Percentiles rank a stretch among this genome's conserved stretches.
Evolutionary conservation across 2,329 filamentous ascomycete species (phyloP).

Genomic region (Talaromyces sp.): DNA sequence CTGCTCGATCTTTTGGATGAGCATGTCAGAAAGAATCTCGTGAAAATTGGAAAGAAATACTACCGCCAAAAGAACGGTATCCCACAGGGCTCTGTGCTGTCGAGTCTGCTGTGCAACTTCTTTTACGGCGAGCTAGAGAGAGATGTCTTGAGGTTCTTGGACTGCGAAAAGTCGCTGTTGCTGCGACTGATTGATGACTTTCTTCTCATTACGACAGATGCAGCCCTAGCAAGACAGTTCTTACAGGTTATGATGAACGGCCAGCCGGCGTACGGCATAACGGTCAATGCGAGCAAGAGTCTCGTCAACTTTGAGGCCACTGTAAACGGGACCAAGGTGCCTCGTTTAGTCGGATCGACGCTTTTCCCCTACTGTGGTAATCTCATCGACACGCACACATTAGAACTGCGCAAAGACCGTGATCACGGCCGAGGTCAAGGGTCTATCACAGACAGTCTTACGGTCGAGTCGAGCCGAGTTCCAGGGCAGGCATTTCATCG

Average conservation of each 20-base stretch:
- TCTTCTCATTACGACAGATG: slow-evolving; percentile 73
- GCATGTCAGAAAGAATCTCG: slow-evolving; percentile 79
- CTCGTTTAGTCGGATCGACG: slow-evolving; percentile 41
- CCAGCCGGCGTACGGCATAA: slow-evolving; percentile 72
- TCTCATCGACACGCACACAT: slow-evolving; percentile 66
- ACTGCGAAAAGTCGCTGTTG: slow-evolving; percentile 59
- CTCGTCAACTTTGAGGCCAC: slow-evolving; percentile 74
- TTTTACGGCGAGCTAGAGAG: slow-evolving; percentile 88
- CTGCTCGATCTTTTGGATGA: slow-evolving; percentile 68
- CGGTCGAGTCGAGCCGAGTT: slow-evolving; percentile 67
- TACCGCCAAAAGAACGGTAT: slow-evolving; percentile 87
- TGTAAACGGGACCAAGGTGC: slow-evolving; percentile 52
- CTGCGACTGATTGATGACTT: slow-evolving; percentile 90
- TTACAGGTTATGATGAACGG: slow-evolving; percentile 76
- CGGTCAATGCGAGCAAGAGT: slow-evolving; percentile 72
- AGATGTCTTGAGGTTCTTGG: slow-evolving; percentile 63
- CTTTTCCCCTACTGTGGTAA: slow-evolving; percentile 86
- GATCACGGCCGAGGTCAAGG: slow-evolving; percentile 49
- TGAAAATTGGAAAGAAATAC: slow-evolving; percentile 82
- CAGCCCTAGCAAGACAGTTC: slow-evolving; percentile 64
- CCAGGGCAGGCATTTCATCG: slow-evolving; percentile 76
- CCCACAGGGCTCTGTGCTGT: slow-evolving; percentile 86
- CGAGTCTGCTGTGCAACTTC: slow-evolving; percentile 84
- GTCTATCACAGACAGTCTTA: slow-evolving; percentile 67
- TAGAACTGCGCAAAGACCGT: slow-evolving; percentile 70